These are phyloP conservation scores for Arabidopsis hybrid DNA, from an alignment of 441 rosid genomes.

Conservation along the genomic window DNA sequence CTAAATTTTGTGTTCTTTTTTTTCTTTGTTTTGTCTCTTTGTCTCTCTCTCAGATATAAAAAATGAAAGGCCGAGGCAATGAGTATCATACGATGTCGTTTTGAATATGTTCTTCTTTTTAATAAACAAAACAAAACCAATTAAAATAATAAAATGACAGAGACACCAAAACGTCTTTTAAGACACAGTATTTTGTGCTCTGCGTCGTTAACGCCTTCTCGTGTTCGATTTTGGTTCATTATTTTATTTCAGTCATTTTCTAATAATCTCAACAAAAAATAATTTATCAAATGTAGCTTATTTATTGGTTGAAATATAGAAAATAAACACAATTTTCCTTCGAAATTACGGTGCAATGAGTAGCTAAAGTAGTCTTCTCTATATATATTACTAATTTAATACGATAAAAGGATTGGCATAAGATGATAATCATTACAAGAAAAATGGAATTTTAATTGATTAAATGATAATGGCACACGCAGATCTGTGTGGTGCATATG, in stretches of 20 bases:
- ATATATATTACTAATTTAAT: slow-evolving; percentile 5
- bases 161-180: slow-evolving; percentile 38
- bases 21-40: neutral
- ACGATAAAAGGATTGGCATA: slow-evolving; percentile 25
- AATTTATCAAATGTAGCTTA: neutral
- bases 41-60: slow-evolving; percentile 26
- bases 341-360: slow-evolving; percentile 42
- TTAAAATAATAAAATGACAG: slow-evolving; percentile 9
- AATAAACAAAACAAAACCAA: neutral
- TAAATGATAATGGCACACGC: slow-evolving; percentile 33
- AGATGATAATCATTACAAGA: slow-evolving; percentile 40
- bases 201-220: slow-evolving; percentile 42
- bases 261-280: neutral
- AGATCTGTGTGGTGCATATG: slow-evolving; percentile 28
- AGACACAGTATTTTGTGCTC: slow-evolving; percentile 40
- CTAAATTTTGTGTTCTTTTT: neutral
- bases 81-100: slow-evolving; percentile 28
- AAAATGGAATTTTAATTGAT: slow-evolving; percentile 34
- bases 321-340: slow-evolving; percentile 33
- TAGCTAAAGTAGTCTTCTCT: neutral
- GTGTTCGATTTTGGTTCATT: slow-evolving; percentile 39
- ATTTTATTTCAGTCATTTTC: neutral
- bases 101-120: neutral
- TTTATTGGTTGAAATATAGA: neutral
- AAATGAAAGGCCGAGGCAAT: slow-evolving; percentile 39